Percentiles rank a stretch among this genome's conserved stretches.
Evolutionary conservation across 176 grass and related monocot species (phyloP).

Genomic region (Zea luxurians): DNA sequence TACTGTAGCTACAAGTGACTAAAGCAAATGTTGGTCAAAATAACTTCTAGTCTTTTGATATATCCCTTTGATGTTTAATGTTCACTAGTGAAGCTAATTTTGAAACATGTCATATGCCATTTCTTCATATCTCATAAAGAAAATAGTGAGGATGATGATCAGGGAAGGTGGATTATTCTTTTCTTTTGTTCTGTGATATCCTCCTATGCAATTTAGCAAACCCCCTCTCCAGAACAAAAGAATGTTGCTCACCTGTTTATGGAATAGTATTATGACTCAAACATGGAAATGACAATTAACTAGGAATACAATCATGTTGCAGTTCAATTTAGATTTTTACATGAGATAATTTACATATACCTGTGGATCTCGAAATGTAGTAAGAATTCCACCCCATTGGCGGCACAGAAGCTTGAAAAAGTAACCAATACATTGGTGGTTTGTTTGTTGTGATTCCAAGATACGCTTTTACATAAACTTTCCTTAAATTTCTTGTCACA

Average conservation of each 20-base stretch:
- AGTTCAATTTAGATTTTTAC: slow-evolving; percentile 5
- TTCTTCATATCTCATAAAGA: not conserved
- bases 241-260: not conserved
- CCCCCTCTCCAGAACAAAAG: not conserved
- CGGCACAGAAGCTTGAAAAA: slow-evolving; percentile 72
- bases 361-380: slow-evolving; percentile 54
- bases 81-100: not conserved
- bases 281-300: not conserved
- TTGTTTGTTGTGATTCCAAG: slow-evolving; percentile 53
- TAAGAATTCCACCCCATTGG: slow-evolving; percentile 93
- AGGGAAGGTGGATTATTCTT: not conserved
- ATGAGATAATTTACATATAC: slow-evolving; percentile 44
- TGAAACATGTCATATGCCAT: not conserved
- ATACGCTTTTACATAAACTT: slow-evolving; percentile 79
- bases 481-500: slow-evolving; percentile 56
- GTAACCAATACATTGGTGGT: slow-evolving; percentile 74
- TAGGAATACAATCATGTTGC: not conserved
- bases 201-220: not conserved
- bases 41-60: not conserved
- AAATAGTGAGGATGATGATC: not conserved
- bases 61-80: not conserved
- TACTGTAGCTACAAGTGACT: not conserved
- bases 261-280: not conserved
- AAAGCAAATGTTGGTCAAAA: slow-evolving; percentile 17
- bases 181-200: not conserved